A percentile compares a stretch with the other conserved stretches of the same genome.
Conservation (phyloP, 129 eudicot species). For the Deinandra increscens region DNA sequence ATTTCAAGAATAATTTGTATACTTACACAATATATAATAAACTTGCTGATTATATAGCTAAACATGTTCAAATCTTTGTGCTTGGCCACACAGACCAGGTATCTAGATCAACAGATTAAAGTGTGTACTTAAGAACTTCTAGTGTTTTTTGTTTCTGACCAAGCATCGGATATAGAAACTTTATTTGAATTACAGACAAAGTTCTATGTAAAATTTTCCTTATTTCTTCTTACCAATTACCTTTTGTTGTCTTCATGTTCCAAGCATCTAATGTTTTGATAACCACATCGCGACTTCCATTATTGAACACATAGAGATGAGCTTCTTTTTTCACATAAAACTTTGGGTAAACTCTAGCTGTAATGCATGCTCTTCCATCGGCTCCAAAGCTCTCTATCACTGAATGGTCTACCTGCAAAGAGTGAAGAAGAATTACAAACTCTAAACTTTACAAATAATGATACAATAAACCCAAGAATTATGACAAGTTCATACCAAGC, state of each 20-base stretch:
- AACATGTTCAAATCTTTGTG: too few relatives aligned
- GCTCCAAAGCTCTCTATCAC: slow-evolving; percentile 63
- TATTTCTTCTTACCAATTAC: slow-evolving; percentile 22
- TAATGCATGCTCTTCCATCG: slow-evolving; percentile 54
- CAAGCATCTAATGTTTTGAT: slow-evolving; percentile 49
- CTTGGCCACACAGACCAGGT: too few relatives aligned
- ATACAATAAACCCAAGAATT: background rate
- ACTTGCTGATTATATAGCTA: too few relatives aligned
- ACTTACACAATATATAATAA: too few relatives aligned
- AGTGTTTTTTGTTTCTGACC: background rate
- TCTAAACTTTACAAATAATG: background rate
- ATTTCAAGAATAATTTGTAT: too few relatives aligned
- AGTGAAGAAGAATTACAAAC: slow-evolving; percentile 1
- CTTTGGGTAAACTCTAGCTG: slow-evolving; percentile 47
- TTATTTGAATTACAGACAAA: slow-evolving; percentile 15
- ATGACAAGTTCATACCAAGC: slow-evolving; percentile 44
- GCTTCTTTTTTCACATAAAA: slow-evolving; percentile 33
- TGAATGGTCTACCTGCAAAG: slow-evolving; percentile 53
- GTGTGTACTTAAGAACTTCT: too few relatives aligned
- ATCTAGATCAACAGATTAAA: too few relatives aligned
- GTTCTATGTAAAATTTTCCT: background rate
- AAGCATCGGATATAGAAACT: background rate
- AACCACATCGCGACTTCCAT: slow-evolving; percentile 36
- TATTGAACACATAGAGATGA: slow-evolving; percentile 48
- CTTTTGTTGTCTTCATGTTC: slow-evolving; percentile 57